A percentile compares a stretch with the other conserved stretches of the same genome.
phyloP scores from a whole-genome alignment of 495 filamentous ascomycete species.

The Penicillium steckii region DNA sequence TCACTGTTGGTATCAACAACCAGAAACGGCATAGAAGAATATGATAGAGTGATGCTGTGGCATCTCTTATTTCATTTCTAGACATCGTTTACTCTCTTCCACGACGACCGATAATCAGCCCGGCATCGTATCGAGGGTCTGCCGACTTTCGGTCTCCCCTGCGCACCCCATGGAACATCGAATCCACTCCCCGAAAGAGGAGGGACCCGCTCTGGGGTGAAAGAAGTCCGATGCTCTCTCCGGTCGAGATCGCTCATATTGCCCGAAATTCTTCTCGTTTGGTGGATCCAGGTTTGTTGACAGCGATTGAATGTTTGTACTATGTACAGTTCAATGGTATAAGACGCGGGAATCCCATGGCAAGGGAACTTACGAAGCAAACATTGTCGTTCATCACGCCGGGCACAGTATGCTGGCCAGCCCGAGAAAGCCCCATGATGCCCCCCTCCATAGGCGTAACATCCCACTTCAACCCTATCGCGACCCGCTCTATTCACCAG shows the following conservation, averaged over 20 bases:
- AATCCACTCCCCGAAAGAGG: neutral
- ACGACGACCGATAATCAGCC: neutral
- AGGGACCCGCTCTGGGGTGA: neutral
- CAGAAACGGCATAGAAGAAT: too few relatives aligned
- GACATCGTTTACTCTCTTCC: neutral
- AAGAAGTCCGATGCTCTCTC: neutral
- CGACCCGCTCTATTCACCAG: neutral
- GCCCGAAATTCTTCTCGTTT: neutral
- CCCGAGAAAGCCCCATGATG: neutral
- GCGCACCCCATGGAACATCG: neutral
- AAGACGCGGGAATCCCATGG: too few relatives aligned
- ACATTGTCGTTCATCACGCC: neutral
- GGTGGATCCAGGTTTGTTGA: neutral
- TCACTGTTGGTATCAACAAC: too few relatives aligned
- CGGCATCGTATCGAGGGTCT: neutral
- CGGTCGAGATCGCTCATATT: too few relatives aligned
- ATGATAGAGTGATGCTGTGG: too few relatives aligned
- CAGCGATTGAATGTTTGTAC: too few relatives aligned
- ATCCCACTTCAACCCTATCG: slow-evolving; percentile 6
- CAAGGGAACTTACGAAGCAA: neutral
- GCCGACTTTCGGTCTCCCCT: neutral
- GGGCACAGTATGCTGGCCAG: neutral
- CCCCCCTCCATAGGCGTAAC: neutral
- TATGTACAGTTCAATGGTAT: too few relatives aligned
- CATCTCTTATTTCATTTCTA: too few relatives aligned